Evolutionary conservation across 2,329 filamentous ascomycete species (phyloP).

Genomic region (Exserohilum rostratum): DNA sequence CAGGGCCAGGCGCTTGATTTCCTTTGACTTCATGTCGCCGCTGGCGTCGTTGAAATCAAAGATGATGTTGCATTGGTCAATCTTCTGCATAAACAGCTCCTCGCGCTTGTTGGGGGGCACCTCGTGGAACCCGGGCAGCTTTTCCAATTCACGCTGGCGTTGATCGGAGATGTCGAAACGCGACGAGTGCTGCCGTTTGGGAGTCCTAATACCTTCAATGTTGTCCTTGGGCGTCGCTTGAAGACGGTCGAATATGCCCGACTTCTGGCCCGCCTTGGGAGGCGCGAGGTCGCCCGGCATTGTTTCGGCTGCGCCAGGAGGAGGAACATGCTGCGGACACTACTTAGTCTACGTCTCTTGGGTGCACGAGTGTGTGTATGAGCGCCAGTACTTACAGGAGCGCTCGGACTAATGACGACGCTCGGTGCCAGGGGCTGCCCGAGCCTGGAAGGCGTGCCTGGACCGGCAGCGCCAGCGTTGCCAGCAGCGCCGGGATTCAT

Average conservation of each 20-base stretch:
- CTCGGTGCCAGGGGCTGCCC: conserved; percentile 74
- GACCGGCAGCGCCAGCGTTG: conserved; percentile 56
- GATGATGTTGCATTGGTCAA: conserved; percentile 99
- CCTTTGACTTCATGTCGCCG: conserved; percentile 99
- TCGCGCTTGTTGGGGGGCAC: conserved; percentile 92
- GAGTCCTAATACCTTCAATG: conserved; percentile 91
- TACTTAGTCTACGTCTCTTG: neutral
- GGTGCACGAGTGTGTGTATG: neutral
- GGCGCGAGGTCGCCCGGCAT: conserved; percentile 98
- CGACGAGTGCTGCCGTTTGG: conserved; percentile 95
- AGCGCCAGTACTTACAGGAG: conserved; percentile 59
- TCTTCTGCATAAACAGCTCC: conserved; percentile 99
- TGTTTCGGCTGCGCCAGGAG: conserved; percentile 91
- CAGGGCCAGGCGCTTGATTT: conserved; percentile 95
- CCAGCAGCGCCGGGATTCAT: conserved; percentile 40
- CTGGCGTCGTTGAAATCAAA: conserved; percentile 99
- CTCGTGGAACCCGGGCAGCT: conserved; percentile 96
- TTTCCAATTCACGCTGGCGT: conserved; percentile 85
- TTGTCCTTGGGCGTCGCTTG: conserved; percentile 96
- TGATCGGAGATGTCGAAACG: conserved; percentile 98
- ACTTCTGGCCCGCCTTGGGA: conserved; percentile 89
- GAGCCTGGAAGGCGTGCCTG: conserved; percentile 67
- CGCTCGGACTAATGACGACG: conserved; percentile 93
- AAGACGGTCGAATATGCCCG: conserved; percentile 82
- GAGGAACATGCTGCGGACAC: conserved; percentile 76